Evolutionary conservation across 345 rosid species (phyloP).

Genomic region (Syzygium grande): DNA sequence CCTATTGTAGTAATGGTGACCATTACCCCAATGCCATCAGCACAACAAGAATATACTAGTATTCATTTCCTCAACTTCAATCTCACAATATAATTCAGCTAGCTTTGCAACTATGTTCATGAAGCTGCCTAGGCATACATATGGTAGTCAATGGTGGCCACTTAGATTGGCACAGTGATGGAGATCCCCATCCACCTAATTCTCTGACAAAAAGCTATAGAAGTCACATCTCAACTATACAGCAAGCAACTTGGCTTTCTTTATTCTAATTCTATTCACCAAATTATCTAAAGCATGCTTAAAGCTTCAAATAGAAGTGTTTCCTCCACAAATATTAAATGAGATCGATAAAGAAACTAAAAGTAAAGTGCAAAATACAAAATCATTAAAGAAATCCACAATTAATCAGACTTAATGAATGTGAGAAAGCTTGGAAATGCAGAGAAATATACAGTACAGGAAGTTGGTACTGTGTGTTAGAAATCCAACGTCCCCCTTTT

Average conservation of each 20-base stretch:
- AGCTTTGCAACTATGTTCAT: background rate
- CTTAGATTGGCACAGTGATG: background rate
- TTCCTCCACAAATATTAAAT: background rate
- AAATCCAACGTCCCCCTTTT: conserved; percentile 76
- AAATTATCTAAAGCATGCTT: background rate
- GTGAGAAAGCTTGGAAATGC: background rate
- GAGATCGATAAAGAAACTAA: background rate
- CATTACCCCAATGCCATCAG: background rate
- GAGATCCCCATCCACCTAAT: background rate
- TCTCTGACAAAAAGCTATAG: background rate
- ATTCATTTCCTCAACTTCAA: background rate
- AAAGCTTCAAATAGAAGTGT: background rate
- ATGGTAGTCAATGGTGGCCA: background rate
- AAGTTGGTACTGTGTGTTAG: conserved; percentile 82
- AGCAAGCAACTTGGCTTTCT: background rate
- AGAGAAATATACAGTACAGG: conserved; percentile 42
- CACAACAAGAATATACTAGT: background rate
- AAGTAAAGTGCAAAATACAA: background rate
- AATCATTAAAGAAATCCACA: background rate
- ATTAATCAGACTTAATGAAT: background rate
- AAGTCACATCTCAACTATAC: background rate
- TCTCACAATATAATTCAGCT: background rate
- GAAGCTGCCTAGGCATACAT: background rate
- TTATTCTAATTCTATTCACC: background rate
- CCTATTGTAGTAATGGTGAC: background rate